Percentiles rank a stretch among this genome's conserved stretches.
Evolutionary conservation across 1,284 basidiomycete genomes (phyloP).

Genomic region (Meira nashicola): DNA sequence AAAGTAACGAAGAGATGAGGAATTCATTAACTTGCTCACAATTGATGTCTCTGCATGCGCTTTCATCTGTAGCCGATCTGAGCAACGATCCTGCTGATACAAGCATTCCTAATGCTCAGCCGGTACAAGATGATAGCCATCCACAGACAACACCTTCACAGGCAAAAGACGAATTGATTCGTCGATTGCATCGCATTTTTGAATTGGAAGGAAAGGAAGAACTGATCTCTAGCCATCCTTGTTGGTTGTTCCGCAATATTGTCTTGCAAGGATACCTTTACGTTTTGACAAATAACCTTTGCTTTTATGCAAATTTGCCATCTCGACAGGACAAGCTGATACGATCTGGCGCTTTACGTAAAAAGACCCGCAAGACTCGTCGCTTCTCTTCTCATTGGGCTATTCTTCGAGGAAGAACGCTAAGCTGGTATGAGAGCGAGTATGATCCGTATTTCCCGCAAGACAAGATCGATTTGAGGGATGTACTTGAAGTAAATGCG

Average conservation of each 20-base stretch:
- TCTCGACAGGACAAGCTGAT: constrained; percentile 28
- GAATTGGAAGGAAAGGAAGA: constrained; percentile 24
- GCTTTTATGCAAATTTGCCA: constrained; percentile 88
- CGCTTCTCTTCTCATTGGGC: constrained; percentile 44
- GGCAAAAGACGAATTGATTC: constrained; percentile 16
- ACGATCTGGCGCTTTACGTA: constrained; percentile 26
- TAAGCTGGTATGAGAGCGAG: constrained; percentile 43
- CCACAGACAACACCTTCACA: background rate
- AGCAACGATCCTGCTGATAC: too few species aligned
- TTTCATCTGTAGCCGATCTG: too few species aligned
- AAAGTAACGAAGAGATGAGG: too few species aligned
- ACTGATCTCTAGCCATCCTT: constrained; percentile 26
- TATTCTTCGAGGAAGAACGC: constrained; percentile 28
- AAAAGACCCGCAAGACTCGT: constrained; percentile 33
- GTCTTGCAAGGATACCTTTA: constrained; percentile 94
- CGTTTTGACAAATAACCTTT: constrained; percentile 81
- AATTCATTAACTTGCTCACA: too few species aligned
- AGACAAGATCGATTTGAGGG: constrained; percentile 86
- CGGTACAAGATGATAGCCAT: constrained; percentile 1
- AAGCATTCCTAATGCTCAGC: background rate
- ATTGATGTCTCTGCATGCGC: too few species aligned
- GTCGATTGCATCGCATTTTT: constrained; percentile 28
- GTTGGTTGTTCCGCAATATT: constrained; percentile 51
- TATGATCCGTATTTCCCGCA: constrained; percentile 95
- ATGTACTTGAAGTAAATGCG: constrained; percentile 78